These are phyloP conservation scores for Notholithocarpus densiflorus DNA, from an alignment of 306 rosid genomes.

Conservation along the genomic window DNA sequence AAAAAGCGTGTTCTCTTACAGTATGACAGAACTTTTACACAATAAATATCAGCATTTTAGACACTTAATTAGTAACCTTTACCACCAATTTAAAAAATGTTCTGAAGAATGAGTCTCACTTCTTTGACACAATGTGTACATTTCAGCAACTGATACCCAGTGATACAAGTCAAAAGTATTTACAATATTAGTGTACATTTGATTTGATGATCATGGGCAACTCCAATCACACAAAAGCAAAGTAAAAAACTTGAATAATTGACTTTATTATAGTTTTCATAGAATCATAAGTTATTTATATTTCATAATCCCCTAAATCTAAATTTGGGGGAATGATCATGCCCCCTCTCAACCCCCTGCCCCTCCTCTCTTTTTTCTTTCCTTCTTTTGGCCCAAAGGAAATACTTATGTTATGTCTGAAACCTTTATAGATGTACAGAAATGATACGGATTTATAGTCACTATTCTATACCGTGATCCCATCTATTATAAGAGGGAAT, in stretches of 20 bases:
- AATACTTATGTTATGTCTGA: neutral
- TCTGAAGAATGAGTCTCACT: neutral
- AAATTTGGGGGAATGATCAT: neutral
- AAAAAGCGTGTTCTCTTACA: neutral
- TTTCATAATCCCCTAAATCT: neutral
- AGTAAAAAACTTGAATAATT: no score
- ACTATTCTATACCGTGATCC: neutral
- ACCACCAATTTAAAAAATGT: neutral
- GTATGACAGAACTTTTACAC: neutral
- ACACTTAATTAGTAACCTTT: neutral
- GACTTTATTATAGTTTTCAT: neutral
- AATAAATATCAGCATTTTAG: neutral
- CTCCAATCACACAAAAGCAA: no score
- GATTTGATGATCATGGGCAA: neutral
- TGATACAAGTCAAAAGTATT: neutral
- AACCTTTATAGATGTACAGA: neutral
- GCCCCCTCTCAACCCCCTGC: neutral
- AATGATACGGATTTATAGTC: neutral
- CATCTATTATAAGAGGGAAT: neutral
- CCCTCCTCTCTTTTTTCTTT: neutral
- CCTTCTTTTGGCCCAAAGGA: neutral
- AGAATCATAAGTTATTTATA: neutral
- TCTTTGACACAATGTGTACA: neutral
- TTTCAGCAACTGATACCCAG: neutral
- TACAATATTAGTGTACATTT: neutral